A percentile compares a stretch with the other conserved stretches of the same genome.
Conservation (phyloP, 305 asterid genomes). For the Fraxinus paxiana region DNA sequence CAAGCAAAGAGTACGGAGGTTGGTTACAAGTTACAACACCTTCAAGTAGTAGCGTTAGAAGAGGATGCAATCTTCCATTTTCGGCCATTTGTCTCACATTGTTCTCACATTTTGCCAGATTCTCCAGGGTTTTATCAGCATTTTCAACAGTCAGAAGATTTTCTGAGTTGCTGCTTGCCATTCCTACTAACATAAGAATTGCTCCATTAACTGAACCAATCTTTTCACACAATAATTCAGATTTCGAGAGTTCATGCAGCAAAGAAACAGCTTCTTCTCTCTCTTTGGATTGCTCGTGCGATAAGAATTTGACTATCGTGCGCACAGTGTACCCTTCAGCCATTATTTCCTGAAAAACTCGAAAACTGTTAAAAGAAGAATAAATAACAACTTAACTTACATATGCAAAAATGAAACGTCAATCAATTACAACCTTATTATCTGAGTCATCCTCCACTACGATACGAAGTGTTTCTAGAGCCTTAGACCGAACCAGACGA, state of each 20-base stretch:
- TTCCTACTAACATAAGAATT: constrained; percentile 74
- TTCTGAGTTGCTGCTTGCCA: constrained; percentile 94
- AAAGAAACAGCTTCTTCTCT: constrained; percentile 86
- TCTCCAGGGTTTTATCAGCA: constrained; percentile 75
- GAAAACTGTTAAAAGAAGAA: constrained; percentile 16
- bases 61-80: constrained; percentile 79
- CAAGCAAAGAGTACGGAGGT: neutral
- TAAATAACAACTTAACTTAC: constrained; percentile 16
- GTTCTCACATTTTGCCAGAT: constrained; percentile 71
- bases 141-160: constrained; percentile 65
- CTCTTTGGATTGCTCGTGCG: constrained; percentile 75
- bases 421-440: constrained; percentile 75
- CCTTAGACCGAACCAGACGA: constrained; percentile 63
- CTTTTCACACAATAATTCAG: constrained; percentile 65
- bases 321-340: constrained; percentile 91
- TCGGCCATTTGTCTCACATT: constrained; percentile 93
- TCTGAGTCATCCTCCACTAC: constrained; percentile 84
- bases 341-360: constrained; percentile 65
- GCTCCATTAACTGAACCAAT: constrained; percentile 91
- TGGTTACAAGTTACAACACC: constrained; percentile 38
- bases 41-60: constrained; percentile 70
- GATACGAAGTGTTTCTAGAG: constrained; percentile 80
- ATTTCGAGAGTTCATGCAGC: constrained; percentile 82
- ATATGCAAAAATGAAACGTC: constrained; percentile 21
- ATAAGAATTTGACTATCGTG: constrained; percentile 72